Conservation (phyloP, 345 rosid species). For the Theobroma cacao region DNA sequence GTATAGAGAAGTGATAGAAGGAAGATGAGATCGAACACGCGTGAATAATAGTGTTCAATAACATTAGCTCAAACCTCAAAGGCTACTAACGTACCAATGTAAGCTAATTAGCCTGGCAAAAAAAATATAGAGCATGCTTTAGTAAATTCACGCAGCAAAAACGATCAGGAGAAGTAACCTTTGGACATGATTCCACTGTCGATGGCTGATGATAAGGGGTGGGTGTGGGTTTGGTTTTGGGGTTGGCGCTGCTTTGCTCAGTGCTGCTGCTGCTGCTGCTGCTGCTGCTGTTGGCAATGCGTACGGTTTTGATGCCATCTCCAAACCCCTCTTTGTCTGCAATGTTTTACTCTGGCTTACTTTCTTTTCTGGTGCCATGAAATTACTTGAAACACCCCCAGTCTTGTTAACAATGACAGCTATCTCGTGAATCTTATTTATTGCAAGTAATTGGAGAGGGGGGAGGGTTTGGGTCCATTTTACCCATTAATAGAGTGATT, state of each 20-base stretch:
- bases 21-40: not conserved
- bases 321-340: constrained; percentile 17
- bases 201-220: not conserved
- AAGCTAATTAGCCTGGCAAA: not conserved
- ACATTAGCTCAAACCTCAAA: not conserved
- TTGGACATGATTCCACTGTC: constrained; percentile 17
- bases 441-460: not conserved
- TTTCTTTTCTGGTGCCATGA: not conserved
- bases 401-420: not conserved
- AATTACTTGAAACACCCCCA: not conserved
- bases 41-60: not conserved
- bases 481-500: not conserved
- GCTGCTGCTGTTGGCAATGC: not conserved
- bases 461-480: not conserved
- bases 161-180: not conserved
- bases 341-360: not conserved
- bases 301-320: constrained; percentile 16
- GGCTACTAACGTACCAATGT: not conserved
- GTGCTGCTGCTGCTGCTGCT: not conserved
- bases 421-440: not conserved
- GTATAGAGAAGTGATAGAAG: not conserved
- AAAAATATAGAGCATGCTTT: not conserved
- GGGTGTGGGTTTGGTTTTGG: too few relatives aligned
- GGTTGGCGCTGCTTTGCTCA: constrained; percentile 10
- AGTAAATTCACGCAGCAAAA: constrained; percentile 18